phyloP scores from a whole-genome alignment of 148 eudicot genomes.

The Chenopodium suecicum region DNA sequence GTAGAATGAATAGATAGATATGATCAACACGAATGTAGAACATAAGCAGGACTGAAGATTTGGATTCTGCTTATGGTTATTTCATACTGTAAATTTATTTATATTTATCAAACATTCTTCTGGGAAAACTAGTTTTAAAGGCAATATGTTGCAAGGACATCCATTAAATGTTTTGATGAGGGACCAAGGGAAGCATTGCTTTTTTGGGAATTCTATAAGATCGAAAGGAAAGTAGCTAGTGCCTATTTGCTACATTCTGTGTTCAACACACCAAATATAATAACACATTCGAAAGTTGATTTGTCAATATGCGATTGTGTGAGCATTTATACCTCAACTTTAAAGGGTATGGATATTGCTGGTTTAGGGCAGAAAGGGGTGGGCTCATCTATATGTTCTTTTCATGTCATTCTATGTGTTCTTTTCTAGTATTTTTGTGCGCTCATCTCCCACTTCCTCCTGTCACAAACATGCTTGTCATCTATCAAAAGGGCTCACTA shows the following conservation, averaged over 20 bases:
- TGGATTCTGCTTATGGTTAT: background rate
- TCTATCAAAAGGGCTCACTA: background rate
- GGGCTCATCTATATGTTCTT: background rate
- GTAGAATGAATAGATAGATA: background rate
- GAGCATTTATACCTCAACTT: background rate
- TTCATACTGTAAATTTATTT: background rate
- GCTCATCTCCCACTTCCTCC: background rate
- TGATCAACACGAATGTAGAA: background rate
- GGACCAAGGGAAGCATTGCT: constrained; percentile 10
- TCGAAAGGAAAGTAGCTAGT: constrained; percentile 16
- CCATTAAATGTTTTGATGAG: constrained; percentile 6
- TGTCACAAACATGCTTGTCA: background rate
- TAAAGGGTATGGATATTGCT: background rate
- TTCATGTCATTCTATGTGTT: background rate
- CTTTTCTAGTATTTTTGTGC: background rate
- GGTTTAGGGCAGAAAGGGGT: background rate
- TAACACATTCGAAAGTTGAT: background rate
- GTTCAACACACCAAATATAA: background rate
- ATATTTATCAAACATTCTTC: background rate
- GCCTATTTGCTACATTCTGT: constrained; percentile 11
- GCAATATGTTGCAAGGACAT: background rate
- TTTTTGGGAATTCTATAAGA: background rate
- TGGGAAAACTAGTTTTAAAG: background rate
- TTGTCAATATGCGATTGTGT: background rate
- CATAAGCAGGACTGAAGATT: background rate